Conservation (phyloP, 2,329 filamentous ascomycete species). For the Trichoderma cornu-damae region DNA sequence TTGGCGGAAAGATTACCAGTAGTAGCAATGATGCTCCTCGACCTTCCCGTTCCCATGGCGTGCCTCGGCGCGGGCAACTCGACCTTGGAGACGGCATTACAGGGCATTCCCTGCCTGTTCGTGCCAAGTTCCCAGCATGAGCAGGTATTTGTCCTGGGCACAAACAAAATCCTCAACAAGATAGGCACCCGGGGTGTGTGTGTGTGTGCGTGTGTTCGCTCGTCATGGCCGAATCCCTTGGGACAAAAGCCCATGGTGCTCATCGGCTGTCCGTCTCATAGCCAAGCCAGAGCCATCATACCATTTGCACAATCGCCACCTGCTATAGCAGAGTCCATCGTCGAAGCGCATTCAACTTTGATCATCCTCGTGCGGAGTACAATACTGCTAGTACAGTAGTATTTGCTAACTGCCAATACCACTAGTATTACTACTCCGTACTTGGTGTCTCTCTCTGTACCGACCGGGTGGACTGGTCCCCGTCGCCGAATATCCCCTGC, state of each 20-base stretch:
- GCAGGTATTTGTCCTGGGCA: not conserved
- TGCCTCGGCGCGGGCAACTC: not conserved
- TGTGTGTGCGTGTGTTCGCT: no score
- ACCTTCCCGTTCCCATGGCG: not conserved
- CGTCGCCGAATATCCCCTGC: slow-evolving; percentile 6
- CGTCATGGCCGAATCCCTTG: not conserved
- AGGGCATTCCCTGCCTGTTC: slow-evolving; percentile 9
- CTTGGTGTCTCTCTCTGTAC: not conserved
- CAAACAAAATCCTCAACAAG: not conserved
- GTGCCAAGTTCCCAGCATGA: not conserved
- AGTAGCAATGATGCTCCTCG: not conserved
- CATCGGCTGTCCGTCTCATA: slow-evolving; percentile 6
- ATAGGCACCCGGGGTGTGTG: not conserved
- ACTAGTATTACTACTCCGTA: no score
- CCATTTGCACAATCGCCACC: slow-evolving; percentile 6
- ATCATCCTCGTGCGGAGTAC: no score
- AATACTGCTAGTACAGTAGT: no score
- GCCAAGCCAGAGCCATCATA: slow-evolving; percentile 3
- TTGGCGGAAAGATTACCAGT: not conserved
- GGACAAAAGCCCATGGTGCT: not conserved
- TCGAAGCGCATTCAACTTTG: not conserved
- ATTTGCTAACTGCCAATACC: no score
- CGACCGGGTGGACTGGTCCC: slow-evolving; percentile 4
- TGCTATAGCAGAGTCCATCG: not conserved
- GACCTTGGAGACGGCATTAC: not conserved